Percentiles rank a stretch among this genome's conserved stretches.
Conservation (phyloP, 2,329 filamentous ascomycete species). For the Dothiorella sarmentorum region DNA sequence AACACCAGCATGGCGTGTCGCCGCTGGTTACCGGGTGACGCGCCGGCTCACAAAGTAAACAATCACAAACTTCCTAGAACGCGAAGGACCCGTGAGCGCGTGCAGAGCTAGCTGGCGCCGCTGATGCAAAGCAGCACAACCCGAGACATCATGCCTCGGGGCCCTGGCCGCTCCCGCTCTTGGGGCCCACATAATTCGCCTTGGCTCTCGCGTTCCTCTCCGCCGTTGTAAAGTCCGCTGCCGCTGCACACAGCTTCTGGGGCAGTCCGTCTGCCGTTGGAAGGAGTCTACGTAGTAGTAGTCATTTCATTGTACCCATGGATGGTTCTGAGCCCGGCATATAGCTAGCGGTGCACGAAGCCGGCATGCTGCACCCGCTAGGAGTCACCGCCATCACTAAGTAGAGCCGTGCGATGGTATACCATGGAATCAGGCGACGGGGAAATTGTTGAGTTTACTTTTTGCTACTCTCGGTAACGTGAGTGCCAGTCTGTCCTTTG, state of each 20-base stretch:
- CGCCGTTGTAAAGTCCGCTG: conserved; percentile 15
- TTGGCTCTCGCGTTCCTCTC: conserved; percentile 1
- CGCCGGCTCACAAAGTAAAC: conserved; percentile 18
- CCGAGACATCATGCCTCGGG: conserved; percentile 1
- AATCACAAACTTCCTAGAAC: conserved; percentile 17
- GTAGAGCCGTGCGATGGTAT: conserved; percentile 17
- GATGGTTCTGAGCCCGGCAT: not conserved
- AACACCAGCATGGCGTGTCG: conserved; percentile 12
- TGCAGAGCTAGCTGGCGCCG: not conserved
- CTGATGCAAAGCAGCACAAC: conserved; percentile 2
- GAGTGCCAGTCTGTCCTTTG: conserved; percentile 5
- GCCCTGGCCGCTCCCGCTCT: conserved; percentile 5
- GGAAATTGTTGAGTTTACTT: conserved; percentile 18
- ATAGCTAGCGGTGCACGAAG: not conserved
- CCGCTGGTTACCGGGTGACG: conserved; percentile 6
- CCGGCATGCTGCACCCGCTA: not conserved
- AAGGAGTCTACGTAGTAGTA: not conserved
- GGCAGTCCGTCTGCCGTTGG: not conserved
- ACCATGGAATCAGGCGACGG: conserved; percentile 10
- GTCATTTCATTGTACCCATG: not conserved
- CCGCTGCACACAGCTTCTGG: not conserved
- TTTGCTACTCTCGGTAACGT: conserved; percentile 15
- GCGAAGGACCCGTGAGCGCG: conserved; percentile 13
- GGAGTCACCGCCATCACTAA: conserved; percentile 5
- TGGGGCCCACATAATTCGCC: conserved; percentile 1